phyloP scores from a whole-genome alignment of 2,329 filamentous ascomycete species.

The Didymella keratinophila region DNA sequence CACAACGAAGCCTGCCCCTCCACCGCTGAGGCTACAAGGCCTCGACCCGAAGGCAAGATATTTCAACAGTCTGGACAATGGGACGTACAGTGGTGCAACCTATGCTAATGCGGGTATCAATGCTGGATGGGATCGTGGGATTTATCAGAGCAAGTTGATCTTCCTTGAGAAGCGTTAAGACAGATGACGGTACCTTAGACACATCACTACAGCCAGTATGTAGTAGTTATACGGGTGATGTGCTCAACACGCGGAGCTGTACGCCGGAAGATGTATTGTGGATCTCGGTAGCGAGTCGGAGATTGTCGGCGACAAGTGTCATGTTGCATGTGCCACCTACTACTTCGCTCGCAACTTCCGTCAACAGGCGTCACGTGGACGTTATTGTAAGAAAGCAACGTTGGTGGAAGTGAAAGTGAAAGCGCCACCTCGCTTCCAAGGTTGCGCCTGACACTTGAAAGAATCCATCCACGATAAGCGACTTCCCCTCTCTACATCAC shows the following conservation, averaged over 20 bases:
- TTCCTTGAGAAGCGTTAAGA: conserved; percentile 59
- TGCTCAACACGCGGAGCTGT: background rate
- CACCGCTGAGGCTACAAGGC: conserved; percentile 64
- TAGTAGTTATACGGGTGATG: background rate
- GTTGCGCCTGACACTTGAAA: background rate
- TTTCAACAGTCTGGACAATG: conserved; percentile 58
- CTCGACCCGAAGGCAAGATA: conserved; percentile 65
- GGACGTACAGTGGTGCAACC: conserved; percentile 64
- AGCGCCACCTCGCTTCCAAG: conserved; percentile 1
- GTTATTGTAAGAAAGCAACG: background rate
- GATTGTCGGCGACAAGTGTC: background rate
- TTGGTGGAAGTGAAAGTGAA: background rate
- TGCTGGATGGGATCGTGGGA: conserved; percentile 56
- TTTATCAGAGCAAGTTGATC: conserved; percentile 67
- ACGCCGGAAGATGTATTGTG: background rate
- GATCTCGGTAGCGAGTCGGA: background rate
- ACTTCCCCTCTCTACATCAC: background rate
- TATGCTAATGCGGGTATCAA: conserved; percentile 70
- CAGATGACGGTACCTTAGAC: background rate
- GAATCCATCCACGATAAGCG: background rate
- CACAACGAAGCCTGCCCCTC: conserved; percentile 61
- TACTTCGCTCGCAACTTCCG: background rate
- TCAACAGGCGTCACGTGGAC: background rate
- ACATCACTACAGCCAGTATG: background rate
- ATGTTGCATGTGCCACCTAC: background rate